Percentiles rank a stretch among this genome's conserved stretches.
These are phyloP conservation scores for Thymus mandschuricus DNA, from an alignment of 257 asterid genomes.

Conservation along the genomic window DNA sequence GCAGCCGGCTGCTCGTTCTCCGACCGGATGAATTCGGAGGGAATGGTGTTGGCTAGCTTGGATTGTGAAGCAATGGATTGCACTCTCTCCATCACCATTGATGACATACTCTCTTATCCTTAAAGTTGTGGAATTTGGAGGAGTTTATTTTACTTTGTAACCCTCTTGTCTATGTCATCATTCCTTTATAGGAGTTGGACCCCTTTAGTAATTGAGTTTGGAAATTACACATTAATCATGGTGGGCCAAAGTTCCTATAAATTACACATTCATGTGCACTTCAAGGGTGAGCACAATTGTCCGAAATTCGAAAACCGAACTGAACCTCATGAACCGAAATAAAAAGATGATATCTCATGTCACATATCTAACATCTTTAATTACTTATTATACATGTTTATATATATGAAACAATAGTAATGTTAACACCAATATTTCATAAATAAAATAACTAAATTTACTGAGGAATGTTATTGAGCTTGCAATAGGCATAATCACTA, in stretches of 20 bases:
- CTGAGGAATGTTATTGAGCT: conserved; percentile 65
- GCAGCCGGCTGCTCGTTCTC: conserved; percentile 61
- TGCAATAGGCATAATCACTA: conserved; percentile 59
- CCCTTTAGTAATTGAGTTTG: too few species aligned
- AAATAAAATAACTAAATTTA: conserved; percentile 6
- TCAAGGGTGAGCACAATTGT: too few species aligned
- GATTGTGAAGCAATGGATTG: conserved; percentile 52
- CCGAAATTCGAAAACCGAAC: too few species aligned
- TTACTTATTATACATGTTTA: too few species aligned
- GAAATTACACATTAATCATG: too few species aligned
- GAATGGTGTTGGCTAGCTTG: conserved; percentile 40
- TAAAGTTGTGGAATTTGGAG: neutral
- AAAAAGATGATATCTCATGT: too few species aligned
- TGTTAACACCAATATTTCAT: too few species aligned
- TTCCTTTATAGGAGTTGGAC: neutral
- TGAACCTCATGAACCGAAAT: too few species aligned
- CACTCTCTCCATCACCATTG: conserved; percentile 41
- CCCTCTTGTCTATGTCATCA: neutral
- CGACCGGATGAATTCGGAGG: conserved; percentile 50
- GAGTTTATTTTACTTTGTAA: neutral
- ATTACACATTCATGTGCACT: too few species aligned
- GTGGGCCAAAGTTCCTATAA: too few species aligned
- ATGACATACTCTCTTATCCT: neutral
- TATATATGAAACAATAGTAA: too few species aligned
- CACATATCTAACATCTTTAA: too few species aligned